Base-by-base conservation (phyloP, 805 yeast genomes). In the Nakazawaea holstii region DNA sequence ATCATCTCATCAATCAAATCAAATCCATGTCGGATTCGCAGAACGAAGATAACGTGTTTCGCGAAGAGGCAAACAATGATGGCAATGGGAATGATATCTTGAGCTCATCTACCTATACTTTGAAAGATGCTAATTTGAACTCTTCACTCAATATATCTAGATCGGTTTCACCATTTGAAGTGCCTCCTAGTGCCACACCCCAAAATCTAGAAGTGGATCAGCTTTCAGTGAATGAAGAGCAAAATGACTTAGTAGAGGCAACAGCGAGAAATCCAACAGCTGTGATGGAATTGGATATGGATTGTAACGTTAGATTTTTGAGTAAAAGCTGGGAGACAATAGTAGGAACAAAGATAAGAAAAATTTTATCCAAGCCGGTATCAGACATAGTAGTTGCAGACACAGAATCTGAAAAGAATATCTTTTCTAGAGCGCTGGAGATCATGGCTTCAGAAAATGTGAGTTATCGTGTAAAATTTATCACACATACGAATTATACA, bases 241-340 rank as follows among this genome's bases (percentile, higher is more conserved):
- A 75, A 48, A 68, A 76, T 13, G 88, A 83, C 53, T 64, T 84
- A 44, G 68, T 73, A 11, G 62, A 77, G 28, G 90, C 90, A 0
- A 79, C 86, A n/a, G 74, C 84, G 1, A 73, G 76, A 50, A 83
- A 82, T 52, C 86, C 87, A 1, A 82, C 88, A 10, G 80, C 84
- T n/a, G 83, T 92, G 3, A 67, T 92, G 66, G 99, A 92, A 64
- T 67, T 94, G 51, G 91, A 84, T 57, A 66, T 89, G 59, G 84
- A 83, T 56, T 89, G 97, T 29, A 79, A 74, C 31, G 82, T 94
- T n/a, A 76, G 76, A 46, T 87, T 85, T 61, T 62, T 90, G 26
- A 78, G 92, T 52, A 77, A 76, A 53, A 78, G 84, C 53, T 92
- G 97, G 97, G 84, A 82, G 53, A 59, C 74, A 8, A 73, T 90